Conservation (phyloP, 2,329 filamentous ascomycete species). For the Penicillium sp. region DNA sequence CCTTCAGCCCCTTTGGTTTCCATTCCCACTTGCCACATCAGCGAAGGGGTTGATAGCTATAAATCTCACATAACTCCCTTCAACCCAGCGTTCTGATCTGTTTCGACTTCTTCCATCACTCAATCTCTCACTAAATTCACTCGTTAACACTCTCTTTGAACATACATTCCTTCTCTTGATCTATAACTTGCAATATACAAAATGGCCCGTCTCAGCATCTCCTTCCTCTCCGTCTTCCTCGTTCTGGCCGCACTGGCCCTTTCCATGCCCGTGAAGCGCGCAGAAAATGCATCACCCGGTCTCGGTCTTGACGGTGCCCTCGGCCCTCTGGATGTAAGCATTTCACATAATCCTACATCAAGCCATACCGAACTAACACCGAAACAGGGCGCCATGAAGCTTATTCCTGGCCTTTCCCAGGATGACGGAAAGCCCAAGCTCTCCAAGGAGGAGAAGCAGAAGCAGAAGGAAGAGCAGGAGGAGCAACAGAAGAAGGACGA, state of each 20-base stretch:
- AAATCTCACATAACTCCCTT: conserved; percentile 11
- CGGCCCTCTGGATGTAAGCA: conserved; percentile 20
- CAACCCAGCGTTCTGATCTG: background rate
- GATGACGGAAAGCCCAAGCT: conserved; percentile 1
- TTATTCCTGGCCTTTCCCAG: conserved; percentile 18
- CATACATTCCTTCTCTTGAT: conserved; percentile 7
- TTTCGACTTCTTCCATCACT: background rate
- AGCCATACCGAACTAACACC: background rate
- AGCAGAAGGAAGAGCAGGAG: conserved; percentile 10
- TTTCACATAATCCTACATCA: background rate
- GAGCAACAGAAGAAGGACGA: conserved; percentile 12
- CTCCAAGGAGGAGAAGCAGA: conserved; percentile 8
- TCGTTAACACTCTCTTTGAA: conserved; percentile 14
- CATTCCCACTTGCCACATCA: conserved; percentile 3
- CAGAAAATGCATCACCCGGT: background rate
- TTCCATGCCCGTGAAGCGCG: conserved; percentile 31
- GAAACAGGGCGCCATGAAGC: conserved; percentile 17
- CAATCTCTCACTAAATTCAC: conserved; percentile 9
- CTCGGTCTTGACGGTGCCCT: conserved; percentile 14
- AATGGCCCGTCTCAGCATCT: conserved; percentile 37
- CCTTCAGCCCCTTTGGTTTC: background rate
- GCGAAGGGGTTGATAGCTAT: conserved; percentile 17
- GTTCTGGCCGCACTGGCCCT: conserved; percentile 32
- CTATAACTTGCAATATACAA: conserved; percentile 10
- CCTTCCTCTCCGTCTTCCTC: conserved; percentile 31